Percentiles rank a stretch among this genome's conserved stretches.
phyloP scores from a whole-genome alignment of 2,329 filamentous ascomycete species.

The Sphaerulina populicola region DNA sequence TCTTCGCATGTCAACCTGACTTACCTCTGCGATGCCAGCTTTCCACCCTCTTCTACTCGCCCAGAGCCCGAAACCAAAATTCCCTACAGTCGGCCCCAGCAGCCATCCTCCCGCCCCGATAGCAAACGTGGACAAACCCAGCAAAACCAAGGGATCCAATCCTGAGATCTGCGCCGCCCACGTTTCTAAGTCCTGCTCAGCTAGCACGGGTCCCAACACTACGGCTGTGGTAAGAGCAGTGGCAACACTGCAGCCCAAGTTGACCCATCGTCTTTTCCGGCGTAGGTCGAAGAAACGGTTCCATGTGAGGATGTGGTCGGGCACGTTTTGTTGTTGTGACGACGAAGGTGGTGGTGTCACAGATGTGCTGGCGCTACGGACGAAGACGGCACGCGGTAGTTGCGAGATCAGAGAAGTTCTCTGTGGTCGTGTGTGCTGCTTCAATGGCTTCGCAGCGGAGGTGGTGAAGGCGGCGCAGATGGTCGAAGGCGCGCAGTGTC shows the following conservation, averaged over 20 bases:
- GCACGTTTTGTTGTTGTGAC: conserved; percentile 1
- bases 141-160: conserved; percentile 76
- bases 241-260: conserved; percentile 65
- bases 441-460: not conserved
- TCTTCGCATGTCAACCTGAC: conserved; percentile 22
- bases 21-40: conserved; percentile 60
- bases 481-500: not conserved
- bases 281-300: conserved; percentile 88
- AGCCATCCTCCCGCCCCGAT: conserved; percentile 82
- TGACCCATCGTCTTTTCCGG: conserved; percentile 73
- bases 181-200: conserved; percentile 63
- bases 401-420: not conserved
- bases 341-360: not conserved
- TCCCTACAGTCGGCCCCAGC: conserved; percentile 72
- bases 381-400: not conserved
- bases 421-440: not conserved
- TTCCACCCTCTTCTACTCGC: conserved; percentile 55
- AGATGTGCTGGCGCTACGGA: conserved; percentile 3
- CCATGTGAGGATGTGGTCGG: conserved; percentile 51
- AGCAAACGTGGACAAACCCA: conserved; percentile 70
- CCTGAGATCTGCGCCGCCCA: conserved; percentile 60
- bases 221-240: conserved; percentile 56
- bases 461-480: conserved; percentile 5
- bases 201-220: conserved; percentile 57
- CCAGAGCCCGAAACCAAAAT: conserved; percentile 65